Conservation (phyloP, 805 yeast species). For the Cyberlindnera saturnus region DNA sequence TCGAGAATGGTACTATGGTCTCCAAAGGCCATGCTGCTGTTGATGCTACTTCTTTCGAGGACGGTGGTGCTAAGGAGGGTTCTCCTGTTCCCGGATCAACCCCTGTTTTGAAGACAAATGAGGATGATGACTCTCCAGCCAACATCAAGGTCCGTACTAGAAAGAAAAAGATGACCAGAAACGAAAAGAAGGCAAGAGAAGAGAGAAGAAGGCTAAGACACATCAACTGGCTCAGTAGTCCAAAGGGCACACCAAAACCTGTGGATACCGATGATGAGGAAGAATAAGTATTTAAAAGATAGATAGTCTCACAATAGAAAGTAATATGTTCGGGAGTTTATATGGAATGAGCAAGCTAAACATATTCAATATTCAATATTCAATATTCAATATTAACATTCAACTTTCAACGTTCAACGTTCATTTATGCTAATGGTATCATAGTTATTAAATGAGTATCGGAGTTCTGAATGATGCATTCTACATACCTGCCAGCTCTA, state of each 20-base stretch:
- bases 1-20: constrained; percentile 84
- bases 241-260: constrained; percentile 97
- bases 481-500: too few relatives aligned
- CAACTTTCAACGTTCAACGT: background rate
- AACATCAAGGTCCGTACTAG: constrained; percentile 87
- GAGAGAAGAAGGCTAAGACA: constrained; percentile 93
- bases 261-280: constrained; percentile 92
- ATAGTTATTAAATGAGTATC: too few relatives aligned
- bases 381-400: background rate
- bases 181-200: constrained; percentile 85
- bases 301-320: background rate
- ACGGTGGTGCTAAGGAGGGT: constrained; percentile 51
- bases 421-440: background rate
- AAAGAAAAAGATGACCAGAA: constrained; percentile 97
- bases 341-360: background rate
- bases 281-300: constrained; percentile 21
- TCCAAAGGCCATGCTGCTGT: constrained; percentile 76
- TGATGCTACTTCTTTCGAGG: constrained; percentile 78
- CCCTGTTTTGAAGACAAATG: constrained; percentile 36
- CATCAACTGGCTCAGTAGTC: constrained; percentile 89
- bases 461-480: too few relatives aligned
- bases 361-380: background rate
- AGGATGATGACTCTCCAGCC: constrained; percentile 88
- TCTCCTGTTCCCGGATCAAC: constrained; percentile 41
- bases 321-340: background rate